These are phyloP conservation scores for Peronospora tabacina DNA, from an alignment of 352 stramenopile species.

Conservation along the genomic window DNA sequence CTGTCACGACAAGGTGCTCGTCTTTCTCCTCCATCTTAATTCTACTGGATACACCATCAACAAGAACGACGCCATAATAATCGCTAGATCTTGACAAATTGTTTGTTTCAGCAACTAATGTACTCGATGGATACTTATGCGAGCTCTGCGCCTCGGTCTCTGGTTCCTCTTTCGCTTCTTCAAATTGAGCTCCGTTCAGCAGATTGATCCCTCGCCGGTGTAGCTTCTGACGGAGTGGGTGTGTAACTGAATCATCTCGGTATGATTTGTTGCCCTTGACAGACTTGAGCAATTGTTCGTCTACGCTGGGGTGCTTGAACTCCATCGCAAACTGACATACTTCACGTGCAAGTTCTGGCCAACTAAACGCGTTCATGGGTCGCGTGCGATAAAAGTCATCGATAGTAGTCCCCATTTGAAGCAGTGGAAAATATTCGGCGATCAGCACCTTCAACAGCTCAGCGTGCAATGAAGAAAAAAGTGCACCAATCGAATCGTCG, in stretches of 20 bases:
- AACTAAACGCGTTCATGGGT: slow-evolving; percentile 69
- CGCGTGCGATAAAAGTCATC: slow-evolving; percentile 68
- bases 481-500: slow-evolving; percentile 37
- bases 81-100: slow-evolving; percentile 15
- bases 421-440: slow-evolving; percentile 54
- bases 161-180: slow-evolving; percentile 31
- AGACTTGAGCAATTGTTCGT: slow-evolving; percentile 67
- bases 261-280: slow-evolving; percentile 70
- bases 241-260: slow-evolving; percentile 55
- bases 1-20: slow-evolving; percentile 37
- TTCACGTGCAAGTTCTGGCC: slow-evolving; percentile 71
- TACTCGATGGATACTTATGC: slow-evolving; percentile 13
- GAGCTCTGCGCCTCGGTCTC: slow-evolving; percentile 8
- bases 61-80: slow-evolving; percentile 49
- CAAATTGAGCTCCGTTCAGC: slow-evolving; percentile 44
- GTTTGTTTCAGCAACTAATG: slow-evolving; percentile 13
- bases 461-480: slow-evolving; percentile 46
- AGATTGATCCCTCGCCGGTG: slow-evolving; percentile 35
- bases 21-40: slow-evolving; percentile 37
- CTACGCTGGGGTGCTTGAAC: slow-evolving; percentile 50
- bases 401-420: slow-evolving; percentile 60
- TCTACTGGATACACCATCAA: slow-evolving; percentile 30
- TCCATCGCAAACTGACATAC: slow-evolving; percentile 72
- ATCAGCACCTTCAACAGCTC: slow-evolving; percentile 46
- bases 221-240: slow-evolving; percentile 42